phyloP scores from a whole-genome alignment of 1,139 yeast species.

The Chernovozyma aurita region DNA sequence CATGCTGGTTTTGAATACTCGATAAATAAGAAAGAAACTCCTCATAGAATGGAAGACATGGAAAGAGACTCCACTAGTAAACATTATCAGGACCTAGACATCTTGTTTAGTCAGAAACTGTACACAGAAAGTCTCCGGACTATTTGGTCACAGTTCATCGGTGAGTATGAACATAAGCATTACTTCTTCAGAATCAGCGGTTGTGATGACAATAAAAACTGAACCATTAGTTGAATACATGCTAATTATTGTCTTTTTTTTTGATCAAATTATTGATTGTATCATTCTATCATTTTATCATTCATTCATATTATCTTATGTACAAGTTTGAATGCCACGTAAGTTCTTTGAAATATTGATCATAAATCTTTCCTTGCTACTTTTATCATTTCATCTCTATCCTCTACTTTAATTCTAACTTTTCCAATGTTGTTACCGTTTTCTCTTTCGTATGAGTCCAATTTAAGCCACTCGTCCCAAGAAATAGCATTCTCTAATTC shows the following conservation, averaged over 20 bases:
- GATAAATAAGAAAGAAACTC: constrained; percentile 39
- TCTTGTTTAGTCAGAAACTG: too few species aligned
- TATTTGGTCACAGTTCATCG: constrained; percentile 25
- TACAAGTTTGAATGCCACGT: too few species aligned
- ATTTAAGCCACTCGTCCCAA: constrained; percentile 73
- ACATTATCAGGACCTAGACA: neutral
- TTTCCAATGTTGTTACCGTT: constrained; percentile 48
- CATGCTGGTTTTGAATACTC: constrained; percentile 50
- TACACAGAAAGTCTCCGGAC: constrained; percentile 10
- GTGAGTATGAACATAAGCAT: constrained; percentile 30
- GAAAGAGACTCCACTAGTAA: too few species aligned
- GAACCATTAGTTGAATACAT: constrained; percentile 4
- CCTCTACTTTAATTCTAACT: constrained; percentile 50
- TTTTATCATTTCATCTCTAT: constrained; percentile 35
- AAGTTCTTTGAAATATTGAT: too few species aligned
- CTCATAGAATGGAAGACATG: constrained; percentile 40
- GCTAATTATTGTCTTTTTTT: constrained; percentile 6
- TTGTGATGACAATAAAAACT: constrained; percentile 16
- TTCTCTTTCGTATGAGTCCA: constrained; percentile 51
- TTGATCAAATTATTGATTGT: constrained; percentile 17
- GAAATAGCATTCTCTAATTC: constrained; percentile 28
- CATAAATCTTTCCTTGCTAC: constrained; percentile 32
- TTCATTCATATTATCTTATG: too few species aligned
- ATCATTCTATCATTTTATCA: too few species aligned
- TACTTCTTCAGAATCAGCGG: constrained; percentile 33